A percentile compares a stretch with the other conserved stretches of the same genome.
Conservation (phyloP, 371 early-diverging fungal species). For the Mortierella sp. region DNA sequence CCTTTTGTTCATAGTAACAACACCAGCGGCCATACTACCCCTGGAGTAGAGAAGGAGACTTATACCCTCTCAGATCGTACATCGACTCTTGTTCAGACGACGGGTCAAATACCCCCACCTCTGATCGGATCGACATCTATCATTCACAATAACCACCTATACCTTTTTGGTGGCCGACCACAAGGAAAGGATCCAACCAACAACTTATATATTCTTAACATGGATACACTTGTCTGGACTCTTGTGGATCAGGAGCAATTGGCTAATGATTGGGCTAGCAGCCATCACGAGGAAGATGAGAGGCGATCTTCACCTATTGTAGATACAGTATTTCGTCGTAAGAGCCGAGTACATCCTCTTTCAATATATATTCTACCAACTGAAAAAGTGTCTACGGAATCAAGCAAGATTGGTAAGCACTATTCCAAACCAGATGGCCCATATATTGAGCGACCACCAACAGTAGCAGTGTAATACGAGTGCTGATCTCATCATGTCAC, state of each 20-base stretch:
- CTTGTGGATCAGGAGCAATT: constrained; percentile 17
- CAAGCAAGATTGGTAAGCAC: constrained; percentile 7
- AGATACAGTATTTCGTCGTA: neutral
- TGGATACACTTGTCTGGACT: constrained; percentile 70
- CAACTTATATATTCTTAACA: constrained; percentile 73
- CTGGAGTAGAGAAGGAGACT: constrained; percentile 24
- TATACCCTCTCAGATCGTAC: constrained; percentile 52
- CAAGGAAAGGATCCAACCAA: constrained; percentile 73
- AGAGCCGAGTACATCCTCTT: constrained; percentile 4
- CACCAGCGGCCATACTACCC: neutral
- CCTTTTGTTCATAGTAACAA: neutral
- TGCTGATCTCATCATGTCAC: constrained; percentile 10
- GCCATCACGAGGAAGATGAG: neutral
- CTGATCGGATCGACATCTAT: constrained; percentile 76
- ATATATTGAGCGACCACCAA: too few species aligned
- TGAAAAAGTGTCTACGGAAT: neutral
- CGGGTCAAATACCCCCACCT: constrained; percentile 79
- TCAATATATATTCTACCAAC: neutral
- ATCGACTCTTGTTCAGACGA: constrained; percentile 57
- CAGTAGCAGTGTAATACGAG: neutral
- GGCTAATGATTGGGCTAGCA: neutral
- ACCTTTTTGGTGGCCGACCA: constrained; percentile 79
- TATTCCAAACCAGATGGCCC: neutral
- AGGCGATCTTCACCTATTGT: neutral
- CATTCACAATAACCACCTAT: constrained; percentile 65